Percentiles rank a stretch among this genome's conserved stretches.
Conservation (phyloP, 805 yeast genomes). For the Wickerhamomyces pijperi region DNA sequence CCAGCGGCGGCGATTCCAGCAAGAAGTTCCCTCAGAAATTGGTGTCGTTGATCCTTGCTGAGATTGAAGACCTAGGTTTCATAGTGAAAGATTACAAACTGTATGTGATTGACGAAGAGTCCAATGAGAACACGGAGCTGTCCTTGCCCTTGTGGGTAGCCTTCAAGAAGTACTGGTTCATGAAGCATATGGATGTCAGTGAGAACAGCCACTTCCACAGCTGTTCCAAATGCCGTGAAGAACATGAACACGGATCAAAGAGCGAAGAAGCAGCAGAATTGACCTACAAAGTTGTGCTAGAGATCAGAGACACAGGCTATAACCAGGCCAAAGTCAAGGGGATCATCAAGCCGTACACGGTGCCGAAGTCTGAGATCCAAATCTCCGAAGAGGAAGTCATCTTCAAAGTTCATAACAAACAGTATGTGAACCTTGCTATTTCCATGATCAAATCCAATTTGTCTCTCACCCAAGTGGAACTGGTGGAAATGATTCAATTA, state of each 20-base stretch:
- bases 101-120: conserved; percentile 14
- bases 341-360: not conserved
- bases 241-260: conserved; percentile 8
- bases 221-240: conserved; percentile 30
- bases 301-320: conserved; percentile 41
- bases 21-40: not conserved
- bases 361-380: not conserved
- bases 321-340: conserved; percentile 20
- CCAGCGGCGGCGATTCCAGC: conserved; percentile 1
- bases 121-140: conserved; percentile 2
- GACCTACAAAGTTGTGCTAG: conserved; percentile 34
- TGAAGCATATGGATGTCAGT: conserved; percentile 5
- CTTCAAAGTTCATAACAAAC: conserved; percentile 33
- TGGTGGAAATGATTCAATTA: conserved; percentile 28
- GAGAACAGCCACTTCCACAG: conserved; percentile 25
- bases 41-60: conserved; percentile 3
- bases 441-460: conserved; percentile 33
- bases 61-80: conserved; percentile 9
- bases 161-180: conserved; percentile 10
- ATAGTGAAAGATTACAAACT: conserved; percentile 16
- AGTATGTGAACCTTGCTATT: conserved; percentile 36
- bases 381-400: not conserved
- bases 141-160: conserved; percentile 5
- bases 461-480: conserved; percentile 42
- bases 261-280: not conserved